Percentiles rank a stretch among this genome's conserved stretches.
These are phyloP conservation scores for Vicia faba DNA, from an alignment of 306 rosid species.

Conservation along the genomic window DNA sequence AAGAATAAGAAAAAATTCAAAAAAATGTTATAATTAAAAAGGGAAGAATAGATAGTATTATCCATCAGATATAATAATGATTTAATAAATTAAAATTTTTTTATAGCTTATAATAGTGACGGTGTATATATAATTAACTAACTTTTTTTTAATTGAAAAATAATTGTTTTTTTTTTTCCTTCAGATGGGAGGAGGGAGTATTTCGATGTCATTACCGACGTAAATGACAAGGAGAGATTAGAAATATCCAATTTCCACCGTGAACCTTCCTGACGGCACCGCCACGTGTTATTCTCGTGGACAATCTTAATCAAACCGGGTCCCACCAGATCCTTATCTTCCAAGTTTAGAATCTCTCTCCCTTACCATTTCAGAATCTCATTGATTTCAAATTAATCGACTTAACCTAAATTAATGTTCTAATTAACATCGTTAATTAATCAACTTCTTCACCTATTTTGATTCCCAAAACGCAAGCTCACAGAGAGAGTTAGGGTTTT, in stretches of 20 bases:
- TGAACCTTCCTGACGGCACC: background rate
- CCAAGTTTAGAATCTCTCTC: background rate
- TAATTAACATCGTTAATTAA: background rate
- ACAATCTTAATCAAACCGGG: background rate
- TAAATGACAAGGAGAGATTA: background rate
- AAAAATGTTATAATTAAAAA: no score
- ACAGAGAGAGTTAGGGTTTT: constrained; percentile 38
- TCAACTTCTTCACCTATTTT: background rate
- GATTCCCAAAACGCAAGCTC: no score
- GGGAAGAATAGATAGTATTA: no score
- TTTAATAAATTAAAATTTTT: no score
- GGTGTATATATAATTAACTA: no score
- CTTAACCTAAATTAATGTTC: background rate
- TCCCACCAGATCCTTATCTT: constrained; percentile 1
- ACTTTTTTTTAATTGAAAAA: no score
- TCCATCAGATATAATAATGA: no score
- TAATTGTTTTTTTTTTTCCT: no score
- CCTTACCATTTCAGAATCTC: background rate
- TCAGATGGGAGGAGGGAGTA: no score
- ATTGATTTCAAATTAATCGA: background rate
- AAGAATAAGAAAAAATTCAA: no score
- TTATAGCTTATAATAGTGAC: no score
- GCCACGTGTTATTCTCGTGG: background rate
- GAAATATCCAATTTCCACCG: background rate
- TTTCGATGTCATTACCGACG: background rate